Base-by-base conservation (phyloP, 805 yeast species). In the Candida tallmaniae region DNA sequence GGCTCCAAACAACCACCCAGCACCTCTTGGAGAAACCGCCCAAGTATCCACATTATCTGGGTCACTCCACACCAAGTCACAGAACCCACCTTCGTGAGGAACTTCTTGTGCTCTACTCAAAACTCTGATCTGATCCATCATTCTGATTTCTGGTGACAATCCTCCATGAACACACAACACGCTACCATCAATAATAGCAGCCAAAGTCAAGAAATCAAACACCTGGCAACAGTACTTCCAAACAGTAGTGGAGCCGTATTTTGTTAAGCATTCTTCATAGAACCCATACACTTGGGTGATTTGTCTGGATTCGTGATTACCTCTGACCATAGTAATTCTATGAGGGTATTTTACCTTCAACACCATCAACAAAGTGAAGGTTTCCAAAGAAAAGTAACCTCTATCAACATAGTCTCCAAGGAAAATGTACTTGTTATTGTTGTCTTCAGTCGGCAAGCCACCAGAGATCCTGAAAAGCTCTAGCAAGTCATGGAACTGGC, bases 231-330 rank as follows among this genome's bases (percentile, higher is more conserved):
- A 87, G 60, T 85, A 85, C 58, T 87, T 87, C 96, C 96, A 89
- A 23, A 88, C 96, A 17, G 95, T 86, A 15, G 95, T 86, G 25
- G 90, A 82, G 14, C 97, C 97, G 56, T 89, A 89, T 59, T 89
- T 89, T 37, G 87, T 82, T 40, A 89, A 58, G 56, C 97, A 89
- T 60, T 89, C 97, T 58, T 89, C 97, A 62, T 93, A 90, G 61
- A 90, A 90, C 4, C 98, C 98, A 62, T 90, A 90, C 23, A 89
- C 97, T 65, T 90, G 97, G n/a, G 98, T 90, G 54, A 93, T 93
- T 55, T 93, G 98, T 49, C 98, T 73, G 4, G 93, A 80, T 62
- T 90, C 98, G 63, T 90, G 98, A 60, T 90, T 90, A n/a, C 98
- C 98, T 50, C 98, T 73, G 10, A 90, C 97, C 35, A 90, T 70